Base-by-base conservation (phyloP, 768 basidiomycete genomes). In the Boletus edulis region DNA sequence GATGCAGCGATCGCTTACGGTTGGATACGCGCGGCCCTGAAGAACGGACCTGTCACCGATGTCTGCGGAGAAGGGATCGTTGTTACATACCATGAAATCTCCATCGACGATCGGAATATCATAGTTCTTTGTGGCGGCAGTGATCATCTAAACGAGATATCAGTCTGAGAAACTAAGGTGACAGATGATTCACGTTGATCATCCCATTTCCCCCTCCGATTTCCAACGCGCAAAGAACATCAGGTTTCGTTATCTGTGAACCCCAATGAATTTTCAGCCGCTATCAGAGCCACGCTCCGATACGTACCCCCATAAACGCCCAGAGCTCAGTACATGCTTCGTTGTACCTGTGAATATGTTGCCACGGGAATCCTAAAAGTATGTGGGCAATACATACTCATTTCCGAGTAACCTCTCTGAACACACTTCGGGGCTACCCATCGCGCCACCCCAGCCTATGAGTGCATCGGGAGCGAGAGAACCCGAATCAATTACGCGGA, bases 141-240 rank as follows among this genome's bases (percentile, higher is more conserved):
- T 65, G 61, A 73, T 65, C 64, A 74, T 76, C 74, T 72, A 49
- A 34, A 45, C 48, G 42, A 54, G 24, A 56, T 42, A 49, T 62
- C 53, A 65, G 32, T 15, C 22, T 44, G 39, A 52, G 46, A 56
- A 49, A 52, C 31, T 8, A 12, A 34, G 18, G 27, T 46, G 29
- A 46, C 37, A 38, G 45, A 45, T 38, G 53, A 64, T 67, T 35
- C 59, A 74, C 75, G 56, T 72, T 59, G 72, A 71, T 71, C 72
- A 80, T 74, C 34, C 78, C 77, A 51, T 79, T 78, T 43, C 69
- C 72, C 15, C 76, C 76, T 13, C 77, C 78, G 40, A 80, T 78
- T 61, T 76, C 74, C 34, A 72, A 17, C 8, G 61, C 71, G 17
- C 71, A 62, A 12, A 76, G 74, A 13, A 74, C 77, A 18, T 63